Base-by-base conservation (phyloP, 257 asterid species). In the Rehmannia glutinosa region DNA sequence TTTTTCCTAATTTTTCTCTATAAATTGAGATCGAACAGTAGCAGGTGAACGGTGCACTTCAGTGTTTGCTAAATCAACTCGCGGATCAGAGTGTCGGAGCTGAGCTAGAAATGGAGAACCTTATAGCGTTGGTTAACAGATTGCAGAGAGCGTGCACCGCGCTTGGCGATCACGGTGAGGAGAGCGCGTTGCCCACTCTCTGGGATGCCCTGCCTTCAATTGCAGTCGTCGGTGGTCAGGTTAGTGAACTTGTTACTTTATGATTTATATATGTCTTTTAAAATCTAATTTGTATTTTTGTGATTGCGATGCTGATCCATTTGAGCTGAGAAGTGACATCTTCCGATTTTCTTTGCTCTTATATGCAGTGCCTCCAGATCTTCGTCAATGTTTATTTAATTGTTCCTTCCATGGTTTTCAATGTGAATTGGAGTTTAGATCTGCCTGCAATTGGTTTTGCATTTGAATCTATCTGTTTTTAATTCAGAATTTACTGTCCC, bases 221-320 rank as follows among this genome's bases (percentile, higher is more conserved):
- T 61, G 96, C 94, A 55, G 96, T 88, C 79, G 96, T 88, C 71
- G 96, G 96, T 13, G 96, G 96, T 60, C 94, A 88, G 91, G 96
- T 81, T 65, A 59, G 58, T 15, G 35, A 19, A 60, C n/a, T 15
- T 62, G 17, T 38, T 9, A 7, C 28, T 49, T 27, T 47, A 8
- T 28, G 38, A 12, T 27, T 25, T 15, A 12, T 19, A 15, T 27
- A 30, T 62, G 21, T 27, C 13, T n/a, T 68, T 17, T n/a, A n/a
- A 13, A 19, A 36, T 65, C 42, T 35, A 38, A 15, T 63, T 42
- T 35, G 2, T 21, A 13, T 63, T n/a, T n/a, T 25, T 57, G 5
- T 59, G 46, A 49, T 52, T 64, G 15, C 16, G 23, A 19, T 55
- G 65, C 32, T 41, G 64, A 72, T 64, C 39, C 51, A 35, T 52